Base-by-base conservation (phyloP, 2,329 filamentous ascomycete genomes). In the Grosmannia serpens region DNA sequence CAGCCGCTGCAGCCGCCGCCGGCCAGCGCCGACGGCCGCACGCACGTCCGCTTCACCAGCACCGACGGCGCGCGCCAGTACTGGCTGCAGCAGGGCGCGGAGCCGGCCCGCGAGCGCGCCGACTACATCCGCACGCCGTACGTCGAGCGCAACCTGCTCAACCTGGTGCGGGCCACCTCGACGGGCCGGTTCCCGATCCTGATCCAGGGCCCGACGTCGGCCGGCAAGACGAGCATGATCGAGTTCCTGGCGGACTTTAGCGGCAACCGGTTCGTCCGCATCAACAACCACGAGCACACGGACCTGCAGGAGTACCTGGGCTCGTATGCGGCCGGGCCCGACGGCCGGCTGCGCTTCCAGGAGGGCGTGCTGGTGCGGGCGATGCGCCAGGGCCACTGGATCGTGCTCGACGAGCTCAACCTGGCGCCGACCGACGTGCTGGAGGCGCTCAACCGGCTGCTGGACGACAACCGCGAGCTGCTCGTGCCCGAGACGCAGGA, bases 261-360 rank as follows among this genome's bases (percentile, higher is more conserved):
- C 33, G 94, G 95, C 4, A 96, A 99, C 70, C 94, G 89, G 67
- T 99, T 97, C 68, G 91, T 99, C 50, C 85, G 94, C 61, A 99
- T 99, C 77, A 99, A 99, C 74, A 99, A 99, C 65, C 94, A 99
- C 71, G 95, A 99, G 69, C 94, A 99, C 68, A 99, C 94, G 0
- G 94, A 99, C 70, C 76, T 99, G 44, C 94, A 99, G 71, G 95
- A 99, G 69, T 99, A 99, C 67, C 76, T 99, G 7, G 94, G 94
- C 22, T 95, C 91, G 0, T 99, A 99, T 65, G 78, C 96, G 1
- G 96, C 94, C 2, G 88, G 86, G 27, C 74, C 84, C 0, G 88
- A 95, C 67, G 95, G 95, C 6, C 89, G 88, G 61, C 77, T 99
- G 49, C 82, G 80, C 13, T 99, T 96, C 66, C 91, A 96, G 69